Base-by-base conservation (phyloP, 2,329 filamentous ascomycete species). In the Fusarium sp. region DNA sequence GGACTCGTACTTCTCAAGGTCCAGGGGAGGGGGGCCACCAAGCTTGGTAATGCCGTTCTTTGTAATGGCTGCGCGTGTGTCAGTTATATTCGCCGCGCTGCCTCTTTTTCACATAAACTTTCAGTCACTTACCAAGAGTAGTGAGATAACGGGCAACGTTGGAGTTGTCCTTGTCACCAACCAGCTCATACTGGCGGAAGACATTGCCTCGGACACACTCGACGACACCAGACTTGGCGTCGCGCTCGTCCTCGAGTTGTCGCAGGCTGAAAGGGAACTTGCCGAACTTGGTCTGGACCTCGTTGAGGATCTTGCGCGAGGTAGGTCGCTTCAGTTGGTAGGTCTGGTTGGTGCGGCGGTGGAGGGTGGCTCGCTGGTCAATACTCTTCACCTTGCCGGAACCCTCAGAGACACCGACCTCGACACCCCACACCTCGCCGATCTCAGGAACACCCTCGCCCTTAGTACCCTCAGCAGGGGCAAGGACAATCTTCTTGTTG, bases 201-300 rank as follows among this genome's bases (percentile, higher is more conserved):
- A 98, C 92, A 73, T 93, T 93, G 72, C 89, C 88, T 71, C 95
- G 91, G 53, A 98, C 94, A 78, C 94, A 97, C 81, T 99, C 95
- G 56, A 98, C 90, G 55, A 98, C 90, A 73, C 95, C 95, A 51
- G 79, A 95, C 90, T 90, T 98, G 91, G 92, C 95, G 66, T 93
- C 88, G 73, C 94, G 90, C 85, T 99, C 95, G 72, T 98, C 94
- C 63, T 97, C 94, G 62, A 99, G 86, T 82, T 99, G 95, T 74
- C 95, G 87, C 82, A 98, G 84, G 79, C 92, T 96, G 87, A 99
- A 99, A 70, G 95, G 95, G 85, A 99, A 99, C 62, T 87, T 92
- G 66, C 94, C 93, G 74, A 98, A 99, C 82, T 94, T 97, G 88
- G 94, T 96, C 77, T 96, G 89, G 60, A 97, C 90, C 80, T 98